Evolutionary conservation across 139 green algal species (phyloP).

Genomic region (Haematococcus lacustris): DNA sequence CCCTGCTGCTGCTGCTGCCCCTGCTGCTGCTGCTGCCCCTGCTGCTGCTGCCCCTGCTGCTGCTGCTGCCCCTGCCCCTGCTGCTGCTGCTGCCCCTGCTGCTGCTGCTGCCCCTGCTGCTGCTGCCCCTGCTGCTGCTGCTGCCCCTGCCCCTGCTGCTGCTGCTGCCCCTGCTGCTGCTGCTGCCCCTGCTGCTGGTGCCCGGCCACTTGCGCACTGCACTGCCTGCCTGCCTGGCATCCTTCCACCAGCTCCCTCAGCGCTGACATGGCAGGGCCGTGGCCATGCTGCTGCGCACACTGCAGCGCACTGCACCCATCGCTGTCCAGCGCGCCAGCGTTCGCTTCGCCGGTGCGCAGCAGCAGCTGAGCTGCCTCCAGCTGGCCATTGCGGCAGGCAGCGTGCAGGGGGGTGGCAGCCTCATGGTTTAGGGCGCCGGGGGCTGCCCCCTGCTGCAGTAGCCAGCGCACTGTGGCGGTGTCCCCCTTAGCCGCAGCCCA

Average conservation of each 20-base stretch:
- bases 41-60: neutral
- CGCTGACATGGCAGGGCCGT: too few relatives aligned
- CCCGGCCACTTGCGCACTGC: too few relatives aligned
- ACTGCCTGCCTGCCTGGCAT: too few relatives aligned
- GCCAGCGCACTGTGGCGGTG: slow-evolving; percentile 46
- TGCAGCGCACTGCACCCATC: too few relatives aligned
- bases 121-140: neutral
- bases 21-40: slow-evolving; percentile 5
- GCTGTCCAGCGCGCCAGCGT: too few relatives aligned
- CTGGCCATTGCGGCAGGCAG: slow-evolving; percentile 40
- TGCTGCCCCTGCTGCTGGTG: neutral
- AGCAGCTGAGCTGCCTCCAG: neutral
- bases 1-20: neutral
- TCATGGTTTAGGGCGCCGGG: slow-evolving; percentile 45
- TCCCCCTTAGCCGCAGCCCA: slow-evolving; percentile 42
- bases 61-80: too few relatives aligned
- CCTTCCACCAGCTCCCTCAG: too few relatives aligned
- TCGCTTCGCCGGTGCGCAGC: neutral
- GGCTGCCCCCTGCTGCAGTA: slow-evolving; percentile 34
- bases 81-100: neutral
- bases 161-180: neutral
- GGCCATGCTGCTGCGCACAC: too few relatives aligned
- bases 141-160: too few relatives aligned
- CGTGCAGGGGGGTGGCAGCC: slow-evolving; percentile 56
- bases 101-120: neutral